These are phyloP conservation scores for Boletus sp. DNA, from an alignment of 768 basidiomycete species.

Conservation along the genomic window DNA sequence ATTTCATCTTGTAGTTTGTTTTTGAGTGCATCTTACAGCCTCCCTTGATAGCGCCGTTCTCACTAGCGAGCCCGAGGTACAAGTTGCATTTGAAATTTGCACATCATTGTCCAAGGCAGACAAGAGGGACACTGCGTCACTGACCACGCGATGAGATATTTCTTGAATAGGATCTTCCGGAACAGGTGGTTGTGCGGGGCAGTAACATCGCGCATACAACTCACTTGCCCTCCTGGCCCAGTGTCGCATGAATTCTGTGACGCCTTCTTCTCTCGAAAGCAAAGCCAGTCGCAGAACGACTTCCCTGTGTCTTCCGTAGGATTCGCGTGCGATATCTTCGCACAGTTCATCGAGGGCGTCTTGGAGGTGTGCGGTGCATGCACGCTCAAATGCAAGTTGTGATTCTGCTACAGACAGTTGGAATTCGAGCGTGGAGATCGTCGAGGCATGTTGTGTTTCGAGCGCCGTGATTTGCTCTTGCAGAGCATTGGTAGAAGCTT, in stretches of 20 bases:
- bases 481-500: no score
- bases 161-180: conserved; percentile 18
- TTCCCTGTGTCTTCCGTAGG: conserved; percentile 71
- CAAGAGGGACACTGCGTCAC: conserved; percentile 37
- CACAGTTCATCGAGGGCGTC: conserved; percentile 68
- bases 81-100: conserved; percentile 14
- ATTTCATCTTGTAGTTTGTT: conserved; percentile 59
- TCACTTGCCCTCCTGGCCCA: conserved; percentile 58
- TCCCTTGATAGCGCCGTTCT: conserved; percentile 49
- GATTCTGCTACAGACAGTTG: conserved; percentile 47
- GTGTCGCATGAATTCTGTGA: conserved; percentile 51
- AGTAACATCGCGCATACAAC: conserved; percentile 29
- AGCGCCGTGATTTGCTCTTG: no score
- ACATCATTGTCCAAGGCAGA: conserved; percentile 35
- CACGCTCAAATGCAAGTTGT: conserved; percentile 43
- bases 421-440: conserved; percentile 52
- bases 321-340: conserved; percentile 67
- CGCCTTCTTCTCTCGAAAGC: conserved; percentile 60
- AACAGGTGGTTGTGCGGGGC: not conserved
- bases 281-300: conserved; percentile 61
- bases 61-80: conserved; percentile 47
- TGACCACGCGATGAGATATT: conserved; percentile 32
- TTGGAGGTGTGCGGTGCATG: conserved; percentile 50
- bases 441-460: no score
- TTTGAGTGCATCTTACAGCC: conserved; percentile 50